phyloP scores from a whole-genome alignment of 2,329 filamentous ascomycete genomes.

The Hymenotorrendiella dingleyae region DNA sequence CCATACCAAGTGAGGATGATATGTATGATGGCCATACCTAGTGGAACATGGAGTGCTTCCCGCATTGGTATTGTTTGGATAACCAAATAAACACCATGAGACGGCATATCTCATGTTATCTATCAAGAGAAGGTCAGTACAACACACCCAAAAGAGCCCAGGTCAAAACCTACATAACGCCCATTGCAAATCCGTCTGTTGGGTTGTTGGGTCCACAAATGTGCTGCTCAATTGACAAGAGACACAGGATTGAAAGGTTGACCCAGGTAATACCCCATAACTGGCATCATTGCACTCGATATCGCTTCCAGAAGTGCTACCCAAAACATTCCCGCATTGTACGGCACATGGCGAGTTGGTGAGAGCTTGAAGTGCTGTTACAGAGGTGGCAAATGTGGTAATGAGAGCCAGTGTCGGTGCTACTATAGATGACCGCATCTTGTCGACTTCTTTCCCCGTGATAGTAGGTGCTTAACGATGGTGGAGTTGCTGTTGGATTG shows the following conservation, averaged over 20 bases:
- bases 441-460: slow-evolving; percentile 8
- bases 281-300: slow-evolving; percentile 21
- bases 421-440: slow-evolving; percentile 19
- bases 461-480: slow-evolving; percentile 4
- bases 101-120: slow-evolving; percentile 54
- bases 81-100: slow-evolving; percentile 50
- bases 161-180: slow-evolving; percentile 45
- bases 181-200: slow-evolving; percentile 47
- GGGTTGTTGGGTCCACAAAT: slow-evolving; percentile 35
- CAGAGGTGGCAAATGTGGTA: slow-evolving; percentile 14
- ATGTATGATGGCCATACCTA: slow-evolving; percentile 34
- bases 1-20: no score
- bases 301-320: slow-evolving; percentile 18
- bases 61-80: slow-evolving; percentile 37
- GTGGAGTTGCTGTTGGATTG: background rate
- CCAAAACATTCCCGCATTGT: slow-evolving; percentile 27
- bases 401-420: slow-evolving; percentile 17
- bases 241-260: slow-evolving; percentile 21
- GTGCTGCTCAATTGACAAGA: slow-evolving; percentile 37
- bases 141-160: background rate
- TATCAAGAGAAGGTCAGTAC: slow-evolving; percentile 23
- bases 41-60: slow-evolving; percentile 43
- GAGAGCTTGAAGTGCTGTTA: slow-evolving; percentile 19
- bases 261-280: slow-evolving; percentile 14
- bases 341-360: slow-evolving; percentile 24